A percentile compares a stretch with the other conserved stretches of the same genome.
Conservation (phyloP, 2,329 filamentous ascomycete genomes). For the Fusarium haematococcum region DNA sequence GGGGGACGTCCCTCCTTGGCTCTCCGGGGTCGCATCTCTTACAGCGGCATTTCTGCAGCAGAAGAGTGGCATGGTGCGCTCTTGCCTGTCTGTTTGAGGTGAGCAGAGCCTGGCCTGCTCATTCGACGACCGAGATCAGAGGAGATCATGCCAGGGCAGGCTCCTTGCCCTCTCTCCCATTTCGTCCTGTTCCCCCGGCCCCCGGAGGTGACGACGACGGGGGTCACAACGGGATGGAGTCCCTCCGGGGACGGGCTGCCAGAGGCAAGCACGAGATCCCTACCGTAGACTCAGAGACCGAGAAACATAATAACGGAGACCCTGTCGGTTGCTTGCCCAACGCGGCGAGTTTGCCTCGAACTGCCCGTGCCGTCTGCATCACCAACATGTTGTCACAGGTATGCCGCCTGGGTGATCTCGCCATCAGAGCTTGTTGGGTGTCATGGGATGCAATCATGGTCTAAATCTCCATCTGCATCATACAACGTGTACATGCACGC, state of each 20-base stretch:
- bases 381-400: conserved; percentile 32
- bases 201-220: conserved; percentile 38
- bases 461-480: conserved; percentile 32
- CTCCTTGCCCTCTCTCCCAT: conserved; percentile 9
- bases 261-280: conserved; percentile 34
- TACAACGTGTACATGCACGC: conserved; percentile 34
- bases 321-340: conserved; percentile 46
- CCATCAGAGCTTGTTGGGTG: conserved; percentile 34
- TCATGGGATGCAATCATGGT: conserved; percentile 16
- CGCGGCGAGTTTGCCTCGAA: conserved; percentile 37
- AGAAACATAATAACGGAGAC: conserved; percentile 35
- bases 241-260: conserved; percentile 34
- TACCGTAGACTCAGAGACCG: conserved; percentile 32
- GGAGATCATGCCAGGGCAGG: conserved; percentile 22
- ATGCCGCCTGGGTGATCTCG: conserved; percentile 35
- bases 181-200: conserved; percentile 26
- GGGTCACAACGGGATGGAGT: conserved; percentile 37
- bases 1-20: conserved; percentile 30
- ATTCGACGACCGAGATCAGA: conserved; percentile 9
- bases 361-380: conserved; percentile 35
- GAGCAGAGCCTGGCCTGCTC: conserved; percentile 18
- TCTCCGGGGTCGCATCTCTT: conserved; percentile 40
- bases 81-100: conserved; percentile 2
- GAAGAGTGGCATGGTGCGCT: conserved; percentile 21
- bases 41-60: conserved; percentile 32